phyloP scores from a whole-genome alignment of 1,284 basidiomycete genomes.

The Xerocomus cyaneibrunnescens region DNA sequence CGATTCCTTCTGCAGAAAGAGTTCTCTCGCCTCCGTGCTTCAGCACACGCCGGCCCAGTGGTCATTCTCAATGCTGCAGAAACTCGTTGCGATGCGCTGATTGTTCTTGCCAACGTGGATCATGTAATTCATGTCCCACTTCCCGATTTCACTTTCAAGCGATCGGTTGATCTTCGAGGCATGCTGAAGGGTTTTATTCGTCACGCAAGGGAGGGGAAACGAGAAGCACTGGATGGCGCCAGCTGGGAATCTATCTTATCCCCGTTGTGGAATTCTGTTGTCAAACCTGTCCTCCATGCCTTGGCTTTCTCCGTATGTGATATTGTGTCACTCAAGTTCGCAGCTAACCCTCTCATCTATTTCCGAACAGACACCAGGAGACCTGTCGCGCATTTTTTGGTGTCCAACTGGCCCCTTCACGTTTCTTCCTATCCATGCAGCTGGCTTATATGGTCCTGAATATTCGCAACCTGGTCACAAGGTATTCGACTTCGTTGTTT shows the following conservation, averaged over 20 bases:
- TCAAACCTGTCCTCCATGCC: neutral
- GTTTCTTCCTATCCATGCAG: too few species aligned
- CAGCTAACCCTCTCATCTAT: neutral
- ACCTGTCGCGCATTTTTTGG: too few species aligned
- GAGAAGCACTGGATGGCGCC: neutral
- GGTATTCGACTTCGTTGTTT: too few species aligned
- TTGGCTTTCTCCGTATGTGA: neutral
- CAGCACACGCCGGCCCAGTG: too few species aligned
- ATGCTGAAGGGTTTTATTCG: neutral
- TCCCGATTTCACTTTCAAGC: neutral
- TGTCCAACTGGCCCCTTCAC: too few species aligned
- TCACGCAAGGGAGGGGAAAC: neutral
- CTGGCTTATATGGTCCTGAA: too few species aligned
- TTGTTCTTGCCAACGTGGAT: neutral
- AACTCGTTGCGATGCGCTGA: too few species aligned
- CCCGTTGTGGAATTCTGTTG: neutral
- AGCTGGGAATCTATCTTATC: neutral
- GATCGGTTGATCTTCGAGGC: neutral
- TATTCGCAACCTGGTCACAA: too few species aligned
- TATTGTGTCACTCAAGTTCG: neutral
- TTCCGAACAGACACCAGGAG: neutral
- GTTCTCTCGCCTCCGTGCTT: too few species aligned
- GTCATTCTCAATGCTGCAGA: too few species aligned
- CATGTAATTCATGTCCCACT: neutral
- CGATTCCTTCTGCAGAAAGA: too few species aligned